Conservation (phyloP, 106 monocot genomes). For the Dendrobium nobile region DNA sequence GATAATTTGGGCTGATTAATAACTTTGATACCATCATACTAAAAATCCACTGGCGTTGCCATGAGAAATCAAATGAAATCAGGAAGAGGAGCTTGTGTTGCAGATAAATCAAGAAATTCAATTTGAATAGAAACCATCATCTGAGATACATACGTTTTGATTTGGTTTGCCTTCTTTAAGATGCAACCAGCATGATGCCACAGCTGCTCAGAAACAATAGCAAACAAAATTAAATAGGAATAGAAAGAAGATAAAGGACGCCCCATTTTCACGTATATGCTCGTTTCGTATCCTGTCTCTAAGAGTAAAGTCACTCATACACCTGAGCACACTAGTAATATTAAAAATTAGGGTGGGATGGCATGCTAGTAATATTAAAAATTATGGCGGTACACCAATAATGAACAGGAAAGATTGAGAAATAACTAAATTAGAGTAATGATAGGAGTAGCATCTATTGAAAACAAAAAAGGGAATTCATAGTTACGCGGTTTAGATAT, state of each 20-base stretch:
- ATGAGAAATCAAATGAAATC: neutral
- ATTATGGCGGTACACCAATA: too few species aligned
- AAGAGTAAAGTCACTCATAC: too few species aligned
- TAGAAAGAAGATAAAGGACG: neutral
- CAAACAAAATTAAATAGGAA: neutral
- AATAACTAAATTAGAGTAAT: too few species aligned
- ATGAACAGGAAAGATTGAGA: too few species aligned
- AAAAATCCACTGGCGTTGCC: neutral
- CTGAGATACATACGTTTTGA: slow-evolving; percentile 61
- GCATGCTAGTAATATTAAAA: too few species aligned
- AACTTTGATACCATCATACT: neutral
- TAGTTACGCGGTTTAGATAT: too few species aligned
- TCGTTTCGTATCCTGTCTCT: too few species aligned
- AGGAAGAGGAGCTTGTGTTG: neutral
- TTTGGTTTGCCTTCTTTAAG: slow-evolving; percentile 80
- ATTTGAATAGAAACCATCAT: neutral
- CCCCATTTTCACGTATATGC: neutral
- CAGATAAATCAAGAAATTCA: neutral
- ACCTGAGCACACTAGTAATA: too few species aligned
- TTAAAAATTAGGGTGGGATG: too few species aligned
- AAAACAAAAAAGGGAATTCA: too few species aligned
- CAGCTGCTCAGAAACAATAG: slow-evolving; percentile 40
- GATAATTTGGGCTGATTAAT: neutral
- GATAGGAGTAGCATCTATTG: too few species aligned
- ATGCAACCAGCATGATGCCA: slow-evolving; percentile 98